phyloP scores from a whole-genome alignment of 495 filamentous ascomycete species.

The Glonium stellatum region DNA sequence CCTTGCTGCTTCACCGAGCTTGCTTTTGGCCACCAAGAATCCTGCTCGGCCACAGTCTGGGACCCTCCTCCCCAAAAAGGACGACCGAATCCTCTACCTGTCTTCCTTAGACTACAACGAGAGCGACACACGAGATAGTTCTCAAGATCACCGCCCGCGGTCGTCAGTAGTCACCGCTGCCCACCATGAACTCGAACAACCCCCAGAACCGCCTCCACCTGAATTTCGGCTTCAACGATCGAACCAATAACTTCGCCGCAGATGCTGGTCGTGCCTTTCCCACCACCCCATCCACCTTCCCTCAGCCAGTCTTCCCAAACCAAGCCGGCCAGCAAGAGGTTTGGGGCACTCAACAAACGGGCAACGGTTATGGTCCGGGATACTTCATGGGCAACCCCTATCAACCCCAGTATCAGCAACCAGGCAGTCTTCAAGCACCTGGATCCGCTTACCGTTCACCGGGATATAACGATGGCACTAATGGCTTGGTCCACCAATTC shows the following conservation, averaged over 20 bases:
- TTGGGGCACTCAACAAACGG: constrained; percentile 45
- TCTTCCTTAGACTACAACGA: neutral
- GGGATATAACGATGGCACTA: constrained; percentile 53
- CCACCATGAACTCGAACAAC: constrained; percentile 27
- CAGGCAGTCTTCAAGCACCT: constrained; percentile 44
- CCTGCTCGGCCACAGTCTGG: neutral
- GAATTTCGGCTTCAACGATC: constrained; percentile 39
- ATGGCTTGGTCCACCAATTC: constrained; percentile 89
- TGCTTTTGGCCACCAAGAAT: neutral
- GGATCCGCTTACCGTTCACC: constrained; percentile 41
- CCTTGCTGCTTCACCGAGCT: neutral
- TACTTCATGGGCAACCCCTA: constrained; percentile 58
- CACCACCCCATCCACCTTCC: constrained; percentile 93
- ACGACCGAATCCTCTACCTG: neutral
- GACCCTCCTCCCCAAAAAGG: constrained; percentile 2
- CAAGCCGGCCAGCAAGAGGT: constrained; percentile 43
- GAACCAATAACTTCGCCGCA: constrained; percentile 27
- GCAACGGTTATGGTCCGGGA: constrained; percentile 45
- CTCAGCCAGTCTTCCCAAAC: constrained; percentile 75
- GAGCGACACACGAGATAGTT: neutral
- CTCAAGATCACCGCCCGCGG: neutral
- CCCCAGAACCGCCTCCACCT: constrained; percentile 36
- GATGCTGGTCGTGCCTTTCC: constrained; percentile 67
- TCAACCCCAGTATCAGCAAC: constrained; percentile 56
- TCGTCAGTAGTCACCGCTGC: constrained; percentile 3